Base-by-base conservation (phyloP, 2,329 filamentous ascomycete genomes). In the Claviceps sp. region DNA sequence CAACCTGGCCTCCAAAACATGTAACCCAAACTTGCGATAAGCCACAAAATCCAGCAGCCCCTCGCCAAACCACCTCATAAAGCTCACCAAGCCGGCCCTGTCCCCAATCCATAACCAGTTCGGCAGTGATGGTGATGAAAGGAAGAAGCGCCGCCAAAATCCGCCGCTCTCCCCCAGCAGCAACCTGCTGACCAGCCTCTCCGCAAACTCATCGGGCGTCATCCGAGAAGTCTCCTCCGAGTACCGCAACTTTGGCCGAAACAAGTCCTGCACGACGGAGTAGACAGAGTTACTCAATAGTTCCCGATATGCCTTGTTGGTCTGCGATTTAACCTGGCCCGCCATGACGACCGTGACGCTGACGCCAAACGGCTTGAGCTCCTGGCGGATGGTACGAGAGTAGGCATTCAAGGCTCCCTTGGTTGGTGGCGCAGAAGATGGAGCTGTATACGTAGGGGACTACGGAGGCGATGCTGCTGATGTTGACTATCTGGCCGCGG, bases 291-390 rank as follows among this genome's bases (percentile, higher is more conserved):
- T 19, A 4, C 16, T 3, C 22, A 38, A 38, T 14, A 48, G 47
- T 6, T 48, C 38, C 13, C 47, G 37, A 16, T 41, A 41, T 1
- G 22, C 26, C 47, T 48, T 48, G 38, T 30, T 41, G 16, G 47
- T 48, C 17, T 48, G 37, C 37, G 47, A 40, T 16, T 41, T 48
- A 1, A 48, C 38, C 16, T 13, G 22, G 2, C 47, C 47, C 4
- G 47, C 47, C 47, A 48, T 34, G 22, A 48, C 47, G 34, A 48
- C 46, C 6, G 37, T 48, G 46, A 48, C 46, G 46, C 34, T 7
- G 17, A 48, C 46, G 44, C 44, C 44, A 34, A 46, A 46, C 16
- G 44, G 44, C 44, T n/a, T 46, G 44, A 46, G 38, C 16, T 41
- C 47, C 38, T 48, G 47, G 8, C 37, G 37, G 11, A 41, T 16